Base-by-base conservation (phyloP, 1,139 yeast species). In the Ogataea hybrid region DNA sequence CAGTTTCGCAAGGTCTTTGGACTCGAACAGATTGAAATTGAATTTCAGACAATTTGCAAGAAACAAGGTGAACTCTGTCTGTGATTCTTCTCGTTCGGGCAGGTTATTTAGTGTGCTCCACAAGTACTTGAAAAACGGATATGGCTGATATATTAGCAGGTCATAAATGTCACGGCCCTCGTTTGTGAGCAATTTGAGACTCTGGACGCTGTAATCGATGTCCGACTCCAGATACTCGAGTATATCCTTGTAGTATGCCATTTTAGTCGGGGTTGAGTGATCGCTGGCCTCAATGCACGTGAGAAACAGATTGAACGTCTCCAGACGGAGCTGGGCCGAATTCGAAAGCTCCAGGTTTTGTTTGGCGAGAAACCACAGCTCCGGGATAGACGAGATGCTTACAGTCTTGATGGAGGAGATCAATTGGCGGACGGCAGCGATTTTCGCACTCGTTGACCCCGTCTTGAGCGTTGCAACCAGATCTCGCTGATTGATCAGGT, bases 281-380 rank as follows among this genome's bases (percentile, higher is more conserved):
- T 77, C 81, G 48, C 79, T 82, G 35, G 71, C 69, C 28, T 62
- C 61, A 9, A 84, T 75, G 59, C 95, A 82, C 36, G 73, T 70
- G 14, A 65, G 62, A 60, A 85, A 62, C 34, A 87, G 65, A 17
- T 69, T 61, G 22, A 86, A 59, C 0, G 81, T 81, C 1, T 77
- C 73, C 29, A 75, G 62, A 35, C 95, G 68, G 18, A 77, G 71
- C 2, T 68, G 54, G 4, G 69, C 63, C 29, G 68, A 67, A 10
- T 69, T 61, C n/a, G 64, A 63, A 0, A 67, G 59, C 7, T 69
- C 68, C 38, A 84, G 70, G 62, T 84, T 65, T 44, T 75, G 79
- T 49, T 78, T 67, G 0, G 83, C 82, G 43, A 79, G 64, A 56
- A 82, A 79, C 96, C 96, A 87, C 4, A 86, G 71, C 52, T 84